A percentile compares a stretch with the other conserved stretches of the same genome.
phyloP scores from a whole-genome alignment of 345 rosid species.

The Turnera subulata region DNA sequence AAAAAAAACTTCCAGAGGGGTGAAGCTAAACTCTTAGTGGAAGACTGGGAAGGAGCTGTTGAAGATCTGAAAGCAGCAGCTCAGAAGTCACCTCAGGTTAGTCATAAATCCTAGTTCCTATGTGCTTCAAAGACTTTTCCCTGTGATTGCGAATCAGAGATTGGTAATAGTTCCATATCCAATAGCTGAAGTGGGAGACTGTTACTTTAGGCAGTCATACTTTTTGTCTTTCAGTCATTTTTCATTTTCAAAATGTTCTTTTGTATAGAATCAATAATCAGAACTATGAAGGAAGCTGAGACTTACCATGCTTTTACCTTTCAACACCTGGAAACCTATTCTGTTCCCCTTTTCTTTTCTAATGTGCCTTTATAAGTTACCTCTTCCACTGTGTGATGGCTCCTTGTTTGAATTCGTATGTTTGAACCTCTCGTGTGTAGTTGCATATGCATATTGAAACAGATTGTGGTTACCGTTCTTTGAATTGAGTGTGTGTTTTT shows the following conservation, averaged over 20 bases:
- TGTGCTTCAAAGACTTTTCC: background rate
- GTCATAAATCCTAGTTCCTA: constrained; percentile 12
- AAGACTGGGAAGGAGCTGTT: constrained; percentile 99
- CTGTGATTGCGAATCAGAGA: background rate
- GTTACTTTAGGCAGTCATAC: background rate
- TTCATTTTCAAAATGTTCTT: background rate
- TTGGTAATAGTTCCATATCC: background rate
- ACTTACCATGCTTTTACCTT: background rate
- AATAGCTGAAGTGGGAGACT: background rate
- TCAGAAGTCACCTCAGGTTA: constrained; percentile 82
- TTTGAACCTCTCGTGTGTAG: too few species aligned
- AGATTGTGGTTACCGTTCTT: background rate
- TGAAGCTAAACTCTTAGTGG: constrained; percentile 87
- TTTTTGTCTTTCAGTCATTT: background rate
- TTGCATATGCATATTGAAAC: too few species aligned
- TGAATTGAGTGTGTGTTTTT: background rate
- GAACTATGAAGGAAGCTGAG: background rate
- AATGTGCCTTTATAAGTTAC: background rate
- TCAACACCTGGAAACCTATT: too few species aligned
- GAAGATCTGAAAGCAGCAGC: constrained; percentile 85
- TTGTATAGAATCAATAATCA: background rate
- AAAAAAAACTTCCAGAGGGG: constrained; percentile 52
- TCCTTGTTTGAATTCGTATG: too few species aligned
- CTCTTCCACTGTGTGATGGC: background rate
- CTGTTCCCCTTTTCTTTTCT: background rate